Evolutionary conservation across 2,329 filamentous ascomycete species (phyloP).

Genomic region (Didymella keratinophila): DNA sequence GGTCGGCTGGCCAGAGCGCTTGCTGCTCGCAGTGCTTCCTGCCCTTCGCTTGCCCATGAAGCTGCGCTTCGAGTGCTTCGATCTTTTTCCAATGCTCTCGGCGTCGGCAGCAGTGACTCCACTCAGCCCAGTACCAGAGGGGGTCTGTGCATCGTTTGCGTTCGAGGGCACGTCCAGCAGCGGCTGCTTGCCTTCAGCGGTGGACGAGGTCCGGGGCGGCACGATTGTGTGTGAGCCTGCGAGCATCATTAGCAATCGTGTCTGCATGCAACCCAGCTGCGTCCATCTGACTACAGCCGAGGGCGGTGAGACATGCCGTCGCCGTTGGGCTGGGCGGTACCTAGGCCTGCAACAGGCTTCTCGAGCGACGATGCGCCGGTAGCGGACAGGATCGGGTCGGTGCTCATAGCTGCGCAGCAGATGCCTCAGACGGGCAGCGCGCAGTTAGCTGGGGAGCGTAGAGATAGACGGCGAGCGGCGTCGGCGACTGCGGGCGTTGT

Average conservation of each 20-base stretch:
- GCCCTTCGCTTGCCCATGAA: constrained; percentile 55
- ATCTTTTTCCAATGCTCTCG: constrained; percentile 55
- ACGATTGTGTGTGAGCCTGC: constrained; percentile 25
- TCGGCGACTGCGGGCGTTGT: constrained; percentile 35
- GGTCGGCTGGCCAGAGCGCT: constrained; percentile 52
- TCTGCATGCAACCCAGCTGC: neutral
- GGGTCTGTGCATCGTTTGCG: constrained; percentile 42
- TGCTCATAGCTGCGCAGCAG: constrained; percentile 48
- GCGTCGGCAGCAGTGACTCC: constrained; percentile 56
- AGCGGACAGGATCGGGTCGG: constrained; percentile 39
- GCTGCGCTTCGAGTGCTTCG: constrained; percentile 55
- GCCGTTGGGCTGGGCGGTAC: constrained; percentile 45
- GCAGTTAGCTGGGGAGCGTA: constrained; percentile 20
- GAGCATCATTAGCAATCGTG: constrained; percentile 2
- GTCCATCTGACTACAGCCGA: neutral
- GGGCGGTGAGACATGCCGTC: constrained; percentile 39
- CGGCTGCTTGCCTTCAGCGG: constrained; percentile 49
- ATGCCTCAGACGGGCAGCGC: constrained; percentile 27
- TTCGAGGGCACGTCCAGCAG: constrained; percentile 49
- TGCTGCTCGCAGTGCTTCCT: constrained; percentile 57
- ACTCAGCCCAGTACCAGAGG: constrained; percentile 52
- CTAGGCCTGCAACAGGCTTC: constrained; percentile 35
- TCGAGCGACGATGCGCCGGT: constrained; percentile 41
- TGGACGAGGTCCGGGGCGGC: constrained; percentile 38
- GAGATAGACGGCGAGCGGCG: constrained; percentile 27